phyloP scores from a whole-genome alignment of 192 early-diverging fungal species.

The Coemansia sp. region DNA sequence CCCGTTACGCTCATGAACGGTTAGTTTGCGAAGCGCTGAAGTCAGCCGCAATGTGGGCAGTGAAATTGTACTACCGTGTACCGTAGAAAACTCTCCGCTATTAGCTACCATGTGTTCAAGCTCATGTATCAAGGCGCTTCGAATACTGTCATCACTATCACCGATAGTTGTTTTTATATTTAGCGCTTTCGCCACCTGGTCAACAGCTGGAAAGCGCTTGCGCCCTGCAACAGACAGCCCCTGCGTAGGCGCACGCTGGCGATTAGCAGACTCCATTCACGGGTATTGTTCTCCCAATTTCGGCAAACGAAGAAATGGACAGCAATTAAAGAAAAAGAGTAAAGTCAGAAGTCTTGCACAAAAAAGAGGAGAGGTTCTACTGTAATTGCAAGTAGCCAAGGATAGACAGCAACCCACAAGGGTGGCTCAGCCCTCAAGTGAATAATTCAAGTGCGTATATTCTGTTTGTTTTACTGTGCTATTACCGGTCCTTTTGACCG shows the following conservation, averaged over 20 bases:
- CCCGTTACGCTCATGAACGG: neutral
- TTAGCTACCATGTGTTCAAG: neutral
- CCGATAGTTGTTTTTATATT: neutral
- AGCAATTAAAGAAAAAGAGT: neutral
- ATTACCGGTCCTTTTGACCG: no score
- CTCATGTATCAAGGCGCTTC: neutral
- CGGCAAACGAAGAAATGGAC: neutral
- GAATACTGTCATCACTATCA: neutral
- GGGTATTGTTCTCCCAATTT: neutral
- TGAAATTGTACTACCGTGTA: neutral
- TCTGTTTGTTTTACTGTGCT: neutral
- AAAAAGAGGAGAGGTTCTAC: neutral
- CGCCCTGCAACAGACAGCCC: conserved; percentile 16
- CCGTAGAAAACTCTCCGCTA: neutral
- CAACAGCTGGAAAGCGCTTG: conserved; percentile 26
- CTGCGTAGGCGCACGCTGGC: neutral
- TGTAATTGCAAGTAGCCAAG: neutral
- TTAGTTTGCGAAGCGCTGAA: neutral
- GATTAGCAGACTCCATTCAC: neutral
- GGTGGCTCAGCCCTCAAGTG: no score
- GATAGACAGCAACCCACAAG: neutral
- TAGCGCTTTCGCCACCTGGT: conserved; percentile 7
- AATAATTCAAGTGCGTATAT: no score
- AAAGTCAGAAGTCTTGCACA: neutral
- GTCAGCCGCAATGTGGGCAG: neutral